These are phyloP conservation scores for Paxillus ammoniavirescens DNA, from an alignment of 768 basidiomycete species.

Conservation along the genomic window DNA sequence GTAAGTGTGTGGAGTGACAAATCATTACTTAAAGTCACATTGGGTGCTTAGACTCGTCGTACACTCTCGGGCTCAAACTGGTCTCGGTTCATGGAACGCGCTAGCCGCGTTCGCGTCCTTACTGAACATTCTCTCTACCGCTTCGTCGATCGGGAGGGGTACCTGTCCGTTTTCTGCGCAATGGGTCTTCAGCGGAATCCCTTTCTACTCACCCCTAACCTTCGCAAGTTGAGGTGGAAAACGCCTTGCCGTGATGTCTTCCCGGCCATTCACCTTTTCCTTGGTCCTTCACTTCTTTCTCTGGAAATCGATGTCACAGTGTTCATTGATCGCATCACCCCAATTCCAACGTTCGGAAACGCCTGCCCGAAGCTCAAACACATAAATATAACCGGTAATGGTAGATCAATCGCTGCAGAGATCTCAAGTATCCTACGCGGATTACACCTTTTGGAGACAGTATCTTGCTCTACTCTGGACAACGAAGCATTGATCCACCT, in stretches of 20 bases:
- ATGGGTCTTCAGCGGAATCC: conserved; percentile 16
- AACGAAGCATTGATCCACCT: conserved; percentile 23
- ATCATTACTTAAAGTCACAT: background rate
- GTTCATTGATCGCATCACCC: conserved; percentile 8
- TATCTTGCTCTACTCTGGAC: conserved; percentile 19
- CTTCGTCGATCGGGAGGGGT: background rate
- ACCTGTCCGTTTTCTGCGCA: conserved; percentile 9
- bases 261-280: conserved; percentile 19
- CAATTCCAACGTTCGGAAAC: conserved; percentile 8
- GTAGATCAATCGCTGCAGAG: conserved; percentile 5
- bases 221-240: conserved; percentile 20
- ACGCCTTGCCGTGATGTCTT: background rate
- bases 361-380: conserved; percentile 16
- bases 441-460: conserved; percentile 12
- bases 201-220: conserved; percentile 22
- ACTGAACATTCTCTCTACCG: background rate
- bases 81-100: conserved; percentile 17
- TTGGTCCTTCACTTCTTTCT: conserved; percentile 17
- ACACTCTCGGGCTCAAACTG: conserved; percentile 16
- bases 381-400: conserved; percentile 23
- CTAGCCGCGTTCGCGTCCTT: conserved; percentile 15
- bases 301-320: conserved; percentile 23
- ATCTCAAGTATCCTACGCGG: conserved; percentile 17
- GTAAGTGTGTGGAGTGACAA: conserved; percentile 8
- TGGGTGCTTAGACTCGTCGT: conserved; percentile 15